Percentiles rank a stretch among this genome's conserved stretches.
Conservation (phyloP, 1,284 basidiomycete species). For the Waitea zeae region DNA sequence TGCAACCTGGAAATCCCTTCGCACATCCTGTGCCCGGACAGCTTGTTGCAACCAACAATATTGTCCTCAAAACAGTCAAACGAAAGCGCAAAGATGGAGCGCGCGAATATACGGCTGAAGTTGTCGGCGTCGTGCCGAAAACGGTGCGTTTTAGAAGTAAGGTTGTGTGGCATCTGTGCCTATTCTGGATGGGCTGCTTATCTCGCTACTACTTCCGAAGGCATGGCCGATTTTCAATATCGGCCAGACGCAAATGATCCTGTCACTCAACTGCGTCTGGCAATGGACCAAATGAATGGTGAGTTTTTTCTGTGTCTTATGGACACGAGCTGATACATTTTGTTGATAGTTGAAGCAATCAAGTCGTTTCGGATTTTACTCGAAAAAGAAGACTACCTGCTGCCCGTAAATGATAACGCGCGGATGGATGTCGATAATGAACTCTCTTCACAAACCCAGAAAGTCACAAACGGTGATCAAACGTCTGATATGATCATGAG, state of each 20-base stretch:
- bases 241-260: constrained; percentile 58
- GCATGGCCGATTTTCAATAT: constrained; percentile 86
- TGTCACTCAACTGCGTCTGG: constrained; percentile 43
- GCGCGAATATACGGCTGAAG: constrained; percentile 72
- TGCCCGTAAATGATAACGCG: constrained; percentile 14
- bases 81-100: constrained; percentile 26
- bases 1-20: constrained; percentile 57
- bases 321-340: background rate
- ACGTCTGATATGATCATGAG: constrained; percentile 12
- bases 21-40: constrained; percentile 73
- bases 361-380: constrained; percentile 46
- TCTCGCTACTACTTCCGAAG: constrained; percentile 28
- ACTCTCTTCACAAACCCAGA: too few relatives aligned
- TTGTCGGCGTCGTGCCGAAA: constrained; percentile 62
- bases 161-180: constrained; percentile 12
- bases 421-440: too few relatives aligned
- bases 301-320: constrained; percentile 6
- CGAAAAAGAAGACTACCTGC: constrained; percentile 44
- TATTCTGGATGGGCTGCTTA: constrained; percentile 1
- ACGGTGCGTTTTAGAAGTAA: constrained; percentile 82
- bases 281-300: constrained; percentile 76
- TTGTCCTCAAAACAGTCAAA: constrained; percentile 69
- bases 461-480: too few relatives aligned
- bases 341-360: constrained; percentile 47
- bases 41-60: constrained; percentile 55